Evolutionary conservation across 306 rosid species (phyloP).

Genomic region (Arachis stenosperma): DNA sequence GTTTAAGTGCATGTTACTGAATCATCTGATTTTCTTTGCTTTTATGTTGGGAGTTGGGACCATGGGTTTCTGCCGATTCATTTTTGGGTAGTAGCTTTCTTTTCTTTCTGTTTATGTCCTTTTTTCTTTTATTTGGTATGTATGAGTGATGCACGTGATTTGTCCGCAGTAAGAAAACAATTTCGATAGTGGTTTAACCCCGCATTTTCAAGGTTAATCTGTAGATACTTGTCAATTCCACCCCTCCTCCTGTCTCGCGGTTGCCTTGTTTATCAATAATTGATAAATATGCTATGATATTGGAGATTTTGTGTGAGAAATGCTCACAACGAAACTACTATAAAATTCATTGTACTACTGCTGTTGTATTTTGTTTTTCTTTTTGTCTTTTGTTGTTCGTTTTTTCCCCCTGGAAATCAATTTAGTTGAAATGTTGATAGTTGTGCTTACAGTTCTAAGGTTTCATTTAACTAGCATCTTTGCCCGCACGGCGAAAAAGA

Average conservation of each 20-base stretch:
- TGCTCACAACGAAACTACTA: slow-evolving; percentile 21
- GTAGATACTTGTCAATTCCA: slow-evolving; percentile 1
- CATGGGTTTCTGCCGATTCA: slow-evolving; percentile 25
- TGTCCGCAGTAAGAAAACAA: slow-evolving; percentile 11
- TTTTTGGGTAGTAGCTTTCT: not conserved
- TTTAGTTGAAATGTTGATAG: slow-evolving; percentile 21
- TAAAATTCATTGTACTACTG: not conserved
- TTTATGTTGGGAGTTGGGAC: slow-evolving; percentile 24
- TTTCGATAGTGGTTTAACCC: slow-evolving; percentile 4
- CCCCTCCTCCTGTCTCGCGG: not conserved
- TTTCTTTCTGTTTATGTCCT: not conserved
- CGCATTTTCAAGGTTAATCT: slow-evolving; percentile 6
- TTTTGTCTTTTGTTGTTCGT: too few relatives aligned
- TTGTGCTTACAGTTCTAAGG: slow-evolving; percentile 18
- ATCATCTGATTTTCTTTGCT: not conserved
- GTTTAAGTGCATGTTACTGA: not conserved
- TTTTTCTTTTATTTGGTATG: not conserved
- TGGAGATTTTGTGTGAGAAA: slow-evolving; percentile 1
- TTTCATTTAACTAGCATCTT: not conserved
- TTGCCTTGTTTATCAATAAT: slow-evolving; percentile 11
- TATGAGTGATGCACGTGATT: not conserved
- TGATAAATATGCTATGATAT: slow-evolving; percentile 25
- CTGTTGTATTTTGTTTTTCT: too few relatives aligned
- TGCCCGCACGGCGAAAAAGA: too few relatives aligned
- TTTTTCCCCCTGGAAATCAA: not conserved